These are phyloP conservation scores for Cucumis cinereus DNA, from an alignment of 306 rosid species.

Conservation along the genomic window DNA sequence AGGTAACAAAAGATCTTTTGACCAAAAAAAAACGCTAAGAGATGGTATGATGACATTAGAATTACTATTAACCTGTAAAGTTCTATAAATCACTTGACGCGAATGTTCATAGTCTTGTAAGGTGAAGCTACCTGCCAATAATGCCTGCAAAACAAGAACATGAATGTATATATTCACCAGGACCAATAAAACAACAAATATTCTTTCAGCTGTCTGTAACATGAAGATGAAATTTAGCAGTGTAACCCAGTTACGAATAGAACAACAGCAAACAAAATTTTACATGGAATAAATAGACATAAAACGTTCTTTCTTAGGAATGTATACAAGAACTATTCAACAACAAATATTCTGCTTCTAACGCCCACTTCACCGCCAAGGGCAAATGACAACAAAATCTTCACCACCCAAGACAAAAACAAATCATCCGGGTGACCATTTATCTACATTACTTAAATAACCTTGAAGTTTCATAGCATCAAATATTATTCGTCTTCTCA, in stretches of 20 bases:
- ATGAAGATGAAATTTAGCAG: neutral
- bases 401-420: neutral
- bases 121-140: slow-evolving; percentile 71
- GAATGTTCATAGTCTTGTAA: slow-evolving; percentile 60
- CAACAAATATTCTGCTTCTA: neutral
- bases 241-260: neutral
- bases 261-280: neutral
- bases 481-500: neutral
- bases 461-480: neutral
- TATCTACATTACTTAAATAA: neutral
- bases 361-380: neutral
- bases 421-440: neutral
- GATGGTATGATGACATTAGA: neutral
- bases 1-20: neutral
- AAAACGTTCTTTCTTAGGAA: neutral
- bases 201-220: neutral
- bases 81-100: slow-evolving; percentile 50
- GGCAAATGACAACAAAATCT: neutral
- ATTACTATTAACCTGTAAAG: slow-evolving; percentile 49
- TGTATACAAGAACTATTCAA: neutral
- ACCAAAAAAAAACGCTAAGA: neutral
- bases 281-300: neutral
- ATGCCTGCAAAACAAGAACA: slow-evolving; percentile 41
- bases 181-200: neutral
- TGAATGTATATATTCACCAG: neutral